Evolutionary conservation across 179 eudicot species (phyloP).

Genomic region (Beta corolliflora): DNA sequence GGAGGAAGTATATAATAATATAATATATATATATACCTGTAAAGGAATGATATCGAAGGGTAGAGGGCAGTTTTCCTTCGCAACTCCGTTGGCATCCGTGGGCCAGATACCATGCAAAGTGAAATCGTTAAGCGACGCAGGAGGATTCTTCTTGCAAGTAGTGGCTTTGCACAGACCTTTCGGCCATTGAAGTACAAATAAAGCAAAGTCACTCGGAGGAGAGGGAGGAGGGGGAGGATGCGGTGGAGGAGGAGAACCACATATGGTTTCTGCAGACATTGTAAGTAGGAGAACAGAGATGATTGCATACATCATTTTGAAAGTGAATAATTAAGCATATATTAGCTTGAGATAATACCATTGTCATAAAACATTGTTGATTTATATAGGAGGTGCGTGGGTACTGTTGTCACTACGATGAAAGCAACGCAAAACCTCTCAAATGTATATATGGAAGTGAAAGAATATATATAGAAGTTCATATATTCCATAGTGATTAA

Average conservation of each 20-base stretch:
- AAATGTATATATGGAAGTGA: too few relatives aligned
- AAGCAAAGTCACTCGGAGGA: not conserved
- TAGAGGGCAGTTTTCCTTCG: not conserved
- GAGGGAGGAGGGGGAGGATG: too few relatives aligned
- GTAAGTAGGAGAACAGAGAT: not conserved
- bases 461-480: too few relatives aligned
- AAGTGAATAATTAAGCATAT: not conserved
- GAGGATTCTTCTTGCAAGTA: not conserved
- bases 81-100: not conserved
- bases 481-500: too few relatives aligned
- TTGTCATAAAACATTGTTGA: too few relatives aligned
- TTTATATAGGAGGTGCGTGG: too few relatives aligned
- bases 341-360: too few relatives aligned
- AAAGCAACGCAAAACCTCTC: too few relatives aligned
- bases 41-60: not conserved
- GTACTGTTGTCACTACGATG: too few relatives aligned
- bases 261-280: not conserved
- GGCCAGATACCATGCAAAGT: not conserved
- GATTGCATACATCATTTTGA: not conserved
- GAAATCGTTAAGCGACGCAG: not conserved
- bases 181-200: not conserved
- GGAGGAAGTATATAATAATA: fast-evolving
- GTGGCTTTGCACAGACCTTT: not conserved
- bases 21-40: not conserved
- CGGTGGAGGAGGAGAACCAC: not conserved